Conservation (phyloP, 164 flowering plant species). For the Saururus chinensis region DNA sequence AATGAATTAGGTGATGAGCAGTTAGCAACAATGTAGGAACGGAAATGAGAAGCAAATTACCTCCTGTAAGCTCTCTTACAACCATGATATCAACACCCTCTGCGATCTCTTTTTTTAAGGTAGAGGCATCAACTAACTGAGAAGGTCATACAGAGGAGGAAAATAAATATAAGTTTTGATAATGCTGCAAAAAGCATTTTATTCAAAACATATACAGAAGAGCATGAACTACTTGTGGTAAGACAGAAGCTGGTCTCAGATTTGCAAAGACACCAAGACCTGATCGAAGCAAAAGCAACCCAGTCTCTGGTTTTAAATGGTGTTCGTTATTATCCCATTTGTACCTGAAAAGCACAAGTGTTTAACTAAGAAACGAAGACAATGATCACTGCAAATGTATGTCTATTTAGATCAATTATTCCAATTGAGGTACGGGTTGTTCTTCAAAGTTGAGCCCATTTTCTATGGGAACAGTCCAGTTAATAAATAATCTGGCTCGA, state of each 20-base stretch:
- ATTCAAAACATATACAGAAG: background rate
- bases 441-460: too few relatives aligned
- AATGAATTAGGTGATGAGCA: background rate
- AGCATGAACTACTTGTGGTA: constrained; percentile 66
- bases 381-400: background rate
- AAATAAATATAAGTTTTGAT: background rate
- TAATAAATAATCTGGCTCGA: too few relatives aligned
- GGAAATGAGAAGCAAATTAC: constrained; percentile 23
- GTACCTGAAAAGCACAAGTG: constrained; percentile 34
- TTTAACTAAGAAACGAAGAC: background rate
- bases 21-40: background rate
- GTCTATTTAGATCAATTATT: too few relatives aligned
- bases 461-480: too few relatives aligned
- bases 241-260: constrained; percentile 87
- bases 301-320: constrained; percentile 96
- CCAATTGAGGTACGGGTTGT: too few relatives aligned
- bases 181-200: background rate
- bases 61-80: constrained; percentile 98
- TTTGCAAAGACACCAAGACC: constrained; percentile 96
- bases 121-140: constrained; percentile 90
- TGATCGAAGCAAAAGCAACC: constrained; percentile 78
- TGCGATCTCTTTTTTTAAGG: constrained; percentile 89
- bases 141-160: constrained; percentile 4
- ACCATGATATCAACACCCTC: constrained; percentile 98
- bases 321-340: constrained; percentile 90